These are phyloP conservation scores for Pisolithus marmoratus DNA, from an alignment of 768 basidiomycete genomes.

Conservation along the genomic window DNA sequence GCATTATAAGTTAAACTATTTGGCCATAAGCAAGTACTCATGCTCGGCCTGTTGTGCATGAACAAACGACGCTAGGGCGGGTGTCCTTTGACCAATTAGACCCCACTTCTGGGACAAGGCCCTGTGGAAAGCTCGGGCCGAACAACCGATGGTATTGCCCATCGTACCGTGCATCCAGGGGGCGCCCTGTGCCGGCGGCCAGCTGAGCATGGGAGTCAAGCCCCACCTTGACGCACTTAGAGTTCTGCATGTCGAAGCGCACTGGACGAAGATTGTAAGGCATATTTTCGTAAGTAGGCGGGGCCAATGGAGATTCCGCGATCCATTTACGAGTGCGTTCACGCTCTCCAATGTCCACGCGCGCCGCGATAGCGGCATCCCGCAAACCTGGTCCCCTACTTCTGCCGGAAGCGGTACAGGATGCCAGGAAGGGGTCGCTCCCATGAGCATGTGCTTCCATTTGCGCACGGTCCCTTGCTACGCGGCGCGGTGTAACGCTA, in stretches of 20 bases:
- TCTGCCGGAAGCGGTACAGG: background rate
- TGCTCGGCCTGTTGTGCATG: background rate
- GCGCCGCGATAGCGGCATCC: background rate
- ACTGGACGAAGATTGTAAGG: constrained; percentile 6
- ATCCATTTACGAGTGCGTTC: background rate
- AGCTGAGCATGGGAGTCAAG: background rate
- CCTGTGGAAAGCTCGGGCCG: background rate
- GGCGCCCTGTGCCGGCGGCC: constrained; percentile 3
- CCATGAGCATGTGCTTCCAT: background rate
- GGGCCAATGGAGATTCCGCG: background rate
- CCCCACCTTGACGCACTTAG: background rate
- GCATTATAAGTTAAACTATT: background rate
- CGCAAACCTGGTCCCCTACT: background rate
- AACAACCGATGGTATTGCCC: constrained; percentile 3
- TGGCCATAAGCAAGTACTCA: no score
- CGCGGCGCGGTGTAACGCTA: constrained; percentile 1
- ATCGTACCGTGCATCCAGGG: constrained; percentile 8
- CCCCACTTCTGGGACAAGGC: constrained; percentile 2
- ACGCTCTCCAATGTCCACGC: background rate
- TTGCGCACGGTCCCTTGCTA: constrained; percentile 1
- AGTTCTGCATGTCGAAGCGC: constrained; percentile 6
- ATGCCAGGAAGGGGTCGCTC: background rate
- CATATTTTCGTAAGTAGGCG: background rate
- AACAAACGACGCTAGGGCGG: background rate
- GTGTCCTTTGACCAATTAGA: background rate